Evolutionary conservation across 2,329 filamentous ascomycete genomes (phyloP), one percentile per base, ranked within the genome.

Genomic region (Colletotrichum zoysiae): DNA sequence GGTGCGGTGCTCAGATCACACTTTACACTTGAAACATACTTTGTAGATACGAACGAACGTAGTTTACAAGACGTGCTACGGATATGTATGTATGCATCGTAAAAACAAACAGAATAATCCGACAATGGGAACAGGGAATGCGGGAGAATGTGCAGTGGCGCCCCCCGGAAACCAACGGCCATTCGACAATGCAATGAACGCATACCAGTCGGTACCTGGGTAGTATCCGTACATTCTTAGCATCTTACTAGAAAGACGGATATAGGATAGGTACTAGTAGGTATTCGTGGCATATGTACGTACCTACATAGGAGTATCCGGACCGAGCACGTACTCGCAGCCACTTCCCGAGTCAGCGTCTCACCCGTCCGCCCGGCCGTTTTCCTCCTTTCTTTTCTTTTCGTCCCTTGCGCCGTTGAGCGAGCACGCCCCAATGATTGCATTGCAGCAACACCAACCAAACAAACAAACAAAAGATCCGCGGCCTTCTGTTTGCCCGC

Each of bases 261-360:
- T 30, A 30, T 30, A 30, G 30, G 30, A 3, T 30, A 30, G 30
- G 2, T 30, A 30, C 3, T n/a, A n/a, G n/a, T n/a, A n/a, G n/a
- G n/a, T n/a, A n/a, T n/a, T n/a, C n/a, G n/a, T n/a, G n/a, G n/a
- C n/a, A n/a, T n/a, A n/a, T n/a, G n/a, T n/a, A n/a, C n/a, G n/a
- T 30, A 30, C 26, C 2, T 3, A 35, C 35, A 35, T 35, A 8
- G 6, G 35, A 35, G 35, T 35, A 8, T 35, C 35, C 8, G 35
- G 20, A 44, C 18, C 6, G 20, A 3, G 20, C n/a, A n/a, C 44
- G 20, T 48, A 69, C 42, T 53, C 65, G 40, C 9, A 26, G 53
- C 69, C 59, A 56, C 59, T n/a, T 42, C 46, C 46, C 59, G 65
- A 71, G 69, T 69, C 69, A 69, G 69, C 40, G 69, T 71, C 69